Evolutionary conservation across 1,284 basidiomycete genomes (phyloP).

Genomic region (Ceratobasidium sp.): DNA sequence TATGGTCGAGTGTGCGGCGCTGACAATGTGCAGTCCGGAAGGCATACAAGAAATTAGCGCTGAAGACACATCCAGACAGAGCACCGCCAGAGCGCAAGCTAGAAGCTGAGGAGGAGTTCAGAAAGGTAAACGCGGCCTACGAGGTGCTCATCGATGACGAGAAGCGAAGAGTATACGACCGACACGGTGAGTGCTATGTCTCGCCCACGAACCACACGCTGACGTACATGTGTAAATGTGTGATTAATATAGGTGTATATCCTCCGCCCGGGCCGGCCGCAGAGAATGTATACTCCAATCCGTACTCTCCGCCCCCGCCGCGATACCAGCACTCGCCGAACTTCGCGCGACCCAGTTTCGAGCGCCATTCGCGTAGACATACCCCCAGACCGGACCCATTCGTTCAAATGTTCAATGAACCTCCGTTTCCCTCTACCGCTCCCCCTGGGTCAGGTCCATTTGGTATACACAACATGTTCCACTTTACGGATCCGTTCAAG

Average conservation of each 20-base stretch:
- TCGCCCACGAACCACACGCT: conserved; percentile 4
- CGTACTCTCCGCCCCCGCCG: conserved; percentile 10
- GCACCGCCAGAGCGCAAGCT: conserved; percentile 60
- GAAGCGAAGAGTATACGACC: conserved; percentile 64
- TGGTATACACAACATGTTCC: conserved; percentile 22
- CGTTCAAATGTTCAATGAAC: conserved; percentile 26
- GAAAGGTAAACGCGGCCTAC: conserved; percentile 60
- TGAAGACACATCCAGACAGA: conserved; percentile 71
- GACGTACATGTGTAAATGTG: conserved; percentile 28
- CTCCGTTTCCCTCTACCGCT: conserved; percentile 20
- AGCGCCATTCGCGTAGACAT: conserved; percentile 34
- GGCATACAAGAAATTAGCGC: conserved; percentile 64
- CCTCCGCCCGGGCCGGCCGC: conserved; percentile 26
- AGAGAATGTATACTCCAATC: conserved; percentile 34
- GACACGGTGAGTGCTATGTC: conserved; percentile 54
- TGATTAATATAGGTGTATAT: conserved; percentile 13
- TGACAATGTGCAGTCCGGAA: conserved; percentile 58
- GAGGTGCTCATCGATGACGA: conserved; percentile 56
- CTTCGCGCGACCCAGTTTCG: conserved; percentile 18
- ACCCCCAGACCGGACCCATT: conserved; percentile 27
- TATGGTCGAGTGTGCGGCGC: not conserved
- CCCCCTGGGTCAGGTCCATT: conserved; percentile 33
- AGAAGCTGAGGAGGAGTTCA: conserved; percentile 60
- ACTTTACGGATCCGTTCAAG: conserved; percentile 33
- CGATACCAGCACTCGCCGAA: conserved; percentile 10